phyloP scores from a whole-genome alignment of 345 rosid species.

The Sisymbrium altissimum region DNA sequence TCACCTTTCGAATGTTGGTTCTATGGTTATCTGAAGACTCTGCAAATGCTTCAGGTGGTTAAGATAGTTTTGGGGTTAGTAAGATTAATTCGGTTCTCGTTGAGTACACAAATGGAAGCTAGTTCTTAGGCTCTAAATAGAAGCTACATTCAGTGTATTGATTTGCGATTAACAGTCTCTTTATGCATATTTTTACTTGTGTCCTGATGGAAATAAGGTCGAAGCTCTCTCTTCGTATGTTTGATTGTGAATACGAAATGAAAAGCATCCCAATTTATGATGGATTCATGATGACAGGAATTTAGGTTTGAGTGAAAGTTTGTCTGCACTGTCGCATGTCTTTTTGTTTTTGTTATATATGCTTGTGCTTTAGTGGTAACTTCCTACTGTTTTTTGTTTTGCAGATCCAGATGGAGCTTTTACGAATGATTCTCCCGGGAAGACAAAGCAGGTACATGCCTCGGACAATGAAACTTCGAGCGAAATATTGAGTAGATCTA shows the following conservation, averaged over 20 bases:
- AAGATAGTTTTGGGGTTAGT: neutral
- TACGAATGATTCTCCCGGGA: constrained; percentile 32
- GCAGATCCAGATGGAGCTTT: constrained; percentile 34
- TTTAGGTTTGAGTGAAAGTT: neutral
- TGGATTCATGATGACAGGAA: no score
- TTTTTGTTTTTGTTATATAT: neutral
- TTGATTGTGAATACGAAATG: constrained; percentile 3
- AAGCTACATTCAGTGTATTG: neutral
- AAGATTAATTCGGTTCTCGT: neutral
- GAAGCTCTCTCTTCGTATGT: constrained; percentile 10
- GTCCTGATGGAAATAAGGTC: neutral
- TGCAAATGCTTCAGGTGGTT: constrained; percentile 2
- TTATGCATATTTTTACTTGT: neutral
- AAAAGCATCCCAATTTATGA: neutral
- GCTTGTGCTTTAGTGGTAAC: constrained; percentile 15
- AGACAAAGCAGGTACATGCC: constrained; percentile 36
- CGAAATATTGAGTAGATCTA: constrained; percentile 35
- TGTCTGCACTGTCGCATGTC: neutral
- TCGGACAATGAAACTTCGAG: constrained; percentile 35
- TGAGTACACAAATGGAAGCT: neutral
- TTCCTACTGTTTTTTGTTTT: neutral
- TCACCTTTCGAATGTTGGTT: neutral
- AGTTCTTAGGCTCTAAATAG: neutral
- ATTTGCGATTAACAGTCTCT: neutral
- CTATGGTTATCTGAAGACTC: neutral